Base-by-base conservation (phyloP, 495 filamentous ascomycete genomes). In the Penicillium salamii region DNA sequence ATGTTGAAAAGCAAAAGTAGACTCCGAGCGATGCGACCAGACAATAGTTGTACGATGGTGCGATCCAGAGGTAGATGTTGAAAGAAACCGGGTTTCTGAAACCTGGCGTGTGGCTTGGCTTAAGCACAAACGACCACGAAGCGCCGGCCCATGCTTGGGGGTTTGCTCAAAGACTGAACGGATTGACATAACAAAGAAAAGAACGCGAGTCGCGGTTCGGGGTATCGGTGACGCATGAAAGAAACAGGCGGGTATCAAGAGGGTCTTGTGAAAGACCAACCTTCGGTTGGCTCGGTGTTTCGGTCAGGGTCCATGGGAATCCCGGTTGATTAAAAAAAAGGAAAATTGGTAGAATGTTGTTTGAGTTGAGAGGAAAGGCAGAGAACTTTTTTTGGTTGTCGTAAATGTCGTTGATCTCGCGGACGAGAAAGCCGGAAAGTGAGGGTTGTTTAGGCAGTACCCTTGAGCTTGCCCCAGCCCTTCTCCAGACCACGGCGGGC, bases 381-480 rank as follows among this genome's bases (percentile, higher is more conserved):
- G 59, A 29, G 63, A 63, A 46, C 45, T 66, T 69, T 72, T 62
- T 59, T 42, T 18, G 24, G 52, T 31, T 41, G 59, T 70, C 57
- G 58, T 62, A 17, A n/a, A 67, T 50, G 46, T 61, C 54, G 53
- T 66, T 36, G 45, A 51, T 36, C 19, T 52, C 15, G 21, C 13
- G 5, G 26, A 37, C 11, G 37, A 53, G 40, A 34, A 6, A 34
- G 40, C 1, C n/a, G 35, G 46, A 26, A 4, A 26, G 23, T 26
- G 23, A 3, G n/a, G 23, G 15, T 9, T 45, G 18, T 49, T 45
- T 70, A 74, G 50, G 71, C 62, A 55, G 64, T 63, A 28, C 67
- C 65, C 61, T 61, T 71, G 40, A 76, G 52, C 59, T 72, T 73
- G 45, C 63, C 69, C 72, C 72, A 76, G 42, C 69, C 66, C 59